Conservation (phyloP, 176 grass and related monocot species). For the Saccharum spontaneum region DNA sequence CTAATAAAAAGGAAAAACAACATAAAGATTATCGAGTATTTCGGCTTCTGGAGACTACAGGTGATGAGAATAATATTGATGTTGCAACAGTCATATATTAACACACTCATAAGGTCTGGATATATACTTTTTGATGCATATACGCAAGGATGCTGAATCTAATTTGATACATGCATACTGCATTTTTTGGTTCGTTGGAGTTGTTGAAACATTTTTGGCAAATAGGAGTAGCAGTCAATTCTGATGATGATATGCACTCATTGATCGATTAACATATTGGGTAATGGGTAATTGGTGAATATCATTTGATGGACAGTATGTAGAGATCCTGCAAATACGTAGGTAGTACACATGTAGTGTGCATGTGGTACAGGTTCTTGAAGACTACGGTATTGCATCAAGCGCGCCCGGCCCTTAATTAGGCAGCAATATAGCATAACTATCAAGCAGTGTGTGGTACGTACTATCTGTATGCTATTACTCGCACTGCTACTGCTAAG, state of each 20-base stretch:
- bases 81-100: neutral
- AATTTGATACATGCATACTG: neutral
- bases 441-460: neutral
- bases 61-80: neutral
- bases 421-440: neutral
- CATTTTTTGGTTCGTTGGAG: neutral
- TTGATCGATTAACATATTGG: neutral
- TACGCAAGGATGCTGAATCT: neutral
- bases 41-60: neutral
- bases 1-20: neutral
- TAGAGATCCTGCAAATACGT: neutral
- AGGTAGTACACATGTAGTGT: neutral
- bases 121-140: neutral
- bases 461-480: neutral
- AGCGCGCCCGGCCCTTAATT: neutral
- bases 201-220: neutral
- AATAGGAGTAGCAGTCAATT: neutral
- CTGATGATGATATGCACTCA: neutral
- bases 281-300: neutral
- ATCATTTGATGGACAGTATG: neutral
- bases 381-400: neutral
- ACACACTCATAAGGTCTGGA: neutral
- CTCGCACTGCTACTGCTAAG: conserved; percentile 17
- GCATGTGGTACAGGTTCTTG: conserved; percentile 3
- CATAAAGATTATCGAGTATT: neutral